These are phyloP conservation scores for Tuber microsphaerosporum DNA, from an alignment of 495 filamentous ascomycete species.

Conservation along the genomic window DNA sequence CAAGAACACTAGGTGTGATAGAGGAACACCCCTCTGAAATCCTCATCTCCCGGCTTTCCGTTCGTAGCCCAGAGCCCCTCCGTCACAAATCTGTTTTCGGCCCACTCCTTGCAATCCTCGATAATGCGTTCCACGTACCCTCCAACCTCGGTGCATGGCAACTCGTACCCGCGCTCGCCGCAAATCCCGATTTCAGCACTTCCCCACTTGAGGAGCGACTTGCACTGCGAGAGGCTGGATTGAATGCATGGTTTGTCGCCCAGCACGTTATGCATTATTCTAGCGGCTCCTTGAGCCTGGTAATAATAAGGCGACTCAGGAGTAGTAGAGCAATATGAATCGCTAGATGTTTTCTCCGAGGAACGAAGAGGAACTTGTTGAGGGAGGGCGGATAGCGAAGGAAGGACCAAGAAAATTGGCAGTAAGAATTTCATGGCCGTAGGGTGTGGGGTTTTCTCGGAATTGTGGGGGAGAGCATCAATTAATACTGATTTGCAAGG, in stretches of 20 bases:
- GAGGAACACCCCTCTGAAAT: neutral
- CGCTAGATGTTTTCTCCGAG: neutral
- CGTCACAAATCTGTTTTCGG: neutral
- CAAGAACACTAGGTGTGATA: neutral
- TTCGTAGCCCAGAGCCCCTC: neutral
- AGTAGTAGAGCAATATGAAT: neutral
- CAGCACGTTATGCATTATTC: neutral
- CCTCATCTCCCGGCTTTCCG: neutral
- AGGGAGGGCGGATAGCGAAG: neutral
- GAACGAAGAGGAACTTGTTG: neutral
- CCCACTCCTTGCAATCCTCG: conserved; percentile 2
- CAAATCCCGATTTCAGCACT: neutral
- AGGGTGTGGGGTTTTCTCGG: neutral
- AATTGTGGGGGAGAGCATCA: neutral
- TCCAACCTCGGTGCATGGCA: neutral
- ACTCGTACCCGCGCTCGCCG: neutral
- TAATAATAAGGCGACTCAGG: neutral
- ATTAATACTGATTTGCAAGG: neutral
- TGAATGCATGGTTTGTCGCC: neutral
- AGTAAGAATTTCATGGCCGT: neutral
- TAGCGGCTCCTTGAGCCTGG: neutral
- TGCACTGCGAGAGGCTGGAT: neutral
- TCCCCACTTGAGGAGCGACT: neutral
- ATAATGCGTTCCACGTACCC: neutral
- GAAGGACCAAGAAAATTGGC: neutral